Evolutionary conservation across 1,139 yeast genomes (phyloP).

Genomic region (Pichia sp.): DNA sequence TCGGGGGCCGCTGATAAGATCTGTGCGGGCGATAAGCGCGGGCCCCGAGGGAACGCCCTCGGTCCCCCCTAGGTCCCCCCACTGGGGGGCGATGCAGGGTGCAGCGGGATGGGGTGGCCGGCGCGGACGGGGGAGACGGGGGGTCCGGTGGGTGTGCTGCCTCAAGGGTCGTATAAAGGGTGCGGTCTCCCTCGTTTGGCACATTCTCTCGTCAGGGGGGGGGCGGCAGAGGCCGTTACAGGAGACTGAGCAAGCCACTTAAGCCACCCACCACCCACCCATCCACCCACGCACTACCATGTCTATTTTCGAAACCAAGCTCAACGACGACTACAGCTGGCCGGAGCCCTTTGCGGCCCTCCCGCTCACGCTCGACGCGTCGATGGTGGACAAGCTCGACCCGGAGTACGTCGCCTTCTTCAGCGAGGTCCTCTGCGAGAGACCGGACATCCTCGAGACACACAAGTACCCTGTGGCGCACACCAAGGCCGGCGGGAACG

Average conservation of each 20-base stretch:
- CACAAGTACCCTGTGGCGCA: constrained; percentile 38
- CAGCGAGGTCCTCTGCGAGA: constrained; percentile 29
- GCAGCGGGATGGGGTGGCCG: too few species aligned
- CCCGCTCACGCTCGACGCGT: constrained; percentile 27
- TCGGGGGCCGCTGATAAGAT: too few species aligned
- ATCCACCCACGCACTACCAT: not conserved
- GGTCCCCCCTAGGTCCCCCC: too few species aligned
- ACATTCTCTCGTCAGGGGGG: not conserved
- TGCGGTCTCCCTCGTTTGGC: not conserved
- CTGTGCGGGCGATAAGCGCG: too few species aligned
- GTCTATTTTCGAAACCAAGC: constrained; percentile 5
- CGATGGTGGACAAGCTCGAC: constrained; percentile 26
- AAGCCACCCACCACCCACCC: too few species aligned
- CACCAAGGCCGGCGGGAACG: constrained; percentile 40
- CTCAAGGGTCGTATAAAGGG: too few species aligned
- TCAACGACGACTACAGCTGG: constrained; percentile 30
- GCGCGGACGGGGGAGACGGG: too few species aligned
- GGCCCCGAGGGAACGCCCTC: too few species aligned
- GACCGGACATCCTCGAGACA: constrained; percentile 38
- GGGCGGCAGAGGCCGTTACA: not conserved
- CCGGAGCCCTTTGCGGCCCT: constrained; percentile 25
- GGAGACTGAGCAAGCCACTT: too few species aligned
- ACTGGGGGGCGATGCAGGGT: too few species aligned
- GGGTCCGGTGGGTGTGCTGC: too few species aligned
- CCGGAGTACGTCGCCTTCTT: constrained; percentile 28